These are phyloP conservation scores for Barnettozyma hawaiiensis DNA, from an alignment of 1,139 yeast species.

Conservation along the genomic window DNA sequence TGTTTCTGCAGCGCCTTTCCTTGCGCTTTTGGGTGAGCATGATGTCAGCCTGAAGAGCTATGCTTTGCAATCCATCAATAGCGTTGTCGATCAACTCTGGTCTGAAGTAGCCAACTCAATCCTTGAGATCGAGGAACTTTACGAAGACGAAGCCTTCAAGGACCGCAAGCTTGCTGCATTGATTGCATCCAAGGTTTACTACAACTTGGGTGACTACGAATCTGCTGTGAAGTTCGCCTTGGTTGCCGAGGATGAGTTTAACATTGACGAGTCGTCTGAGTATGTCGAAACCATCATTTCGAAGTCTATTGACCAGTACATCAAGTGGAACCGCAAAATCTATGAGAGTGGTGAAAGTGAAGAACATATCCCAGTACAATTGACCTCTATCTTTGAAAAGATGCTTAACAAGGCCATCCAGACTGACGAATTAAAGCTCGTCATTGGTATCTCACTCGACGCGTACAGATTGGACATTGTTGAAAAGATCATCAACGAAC, in stretches of 20 bases:
- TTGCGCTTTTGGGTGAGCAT: slow-evolving; percentile 81
- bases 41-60: slow-evolving; percentile 74
- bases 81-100: slow-evolving; percentile 89
- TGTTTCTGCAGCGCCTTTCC: slow-evolving; percentile 72
- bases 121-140: slow-evolving; percentile 80
- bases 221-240: slow-evolving; percentile 86
- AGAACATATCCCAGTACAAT: slow-evolving; percentile 50
- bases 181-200: slow-evolving; percentile 89
- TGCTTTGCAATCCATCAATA: slow-evolving; percentile 79
- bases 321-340: slow-evolving; percentile 52
- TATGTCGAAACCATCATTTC: slow-evolving; percentile 91
- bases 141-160: slow-evolving; percentile 76
- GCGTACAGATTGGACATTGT: slow-evolving; percentile 82
- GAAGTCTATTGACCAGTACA: slow-evolving; percentile 83
- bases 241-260: slow-evolving; percentile 75
- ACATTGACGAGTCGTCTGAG: slow-evolving; percentile 70
- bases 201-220: slow-evolving; percentile 91
- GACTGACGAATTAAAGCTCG: slow-evolving; percentile 69
- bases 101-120: slow-evolving; percentile 93
- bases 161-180: slow-evolving; percentile 84
- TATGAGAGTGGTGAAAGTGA: slow-evolving; percentile 35
- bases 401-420: slow-evolving; percentile 80
- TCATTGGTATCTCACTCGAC: slow-evolving; percentile 88
- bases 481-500: slow-evolving; percentile 50
- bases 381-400: slow-evolving; percentile 68